These are phyloP conservation scores for Aspergillus flavus DNA, from an alignment of 2,329 filamentous ascomycete species.

Conservation along the genomic window DNA sequence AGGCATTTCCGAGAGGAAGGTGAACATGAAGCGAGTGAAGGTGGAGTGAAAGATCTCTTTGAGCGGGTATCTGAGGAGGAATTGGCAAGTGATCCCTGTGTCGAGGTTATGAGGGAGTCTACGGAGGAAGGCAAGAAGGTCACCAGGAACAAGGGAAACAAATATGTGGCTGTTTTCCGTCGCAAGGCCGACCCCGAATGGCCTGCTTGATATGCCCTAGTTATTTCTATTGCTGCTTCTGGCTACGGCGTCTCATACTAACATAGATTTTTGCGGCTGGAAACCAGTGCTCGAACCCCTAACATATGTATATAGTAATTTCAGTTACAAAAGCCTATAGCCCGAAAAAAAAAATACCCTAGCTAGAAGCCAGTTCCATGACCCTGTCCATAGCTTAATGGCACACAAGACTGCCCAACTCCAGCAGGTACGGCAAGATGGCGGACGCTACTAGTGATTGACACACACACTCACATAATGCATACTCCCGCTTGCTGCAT, in stretches of 20 bases:
- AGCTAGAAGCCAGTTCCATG: background rate
- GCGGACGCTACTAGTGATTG: background rate
- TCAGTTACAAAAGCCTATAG: background rate
- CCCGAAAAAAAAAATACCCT: background rate
- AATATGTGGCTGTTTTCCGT: slow-evolving; percentile 87
- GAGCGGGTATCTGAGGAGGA: slow-evolving; percentile 66
- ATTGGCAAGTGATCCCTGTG: slow-evolving; percentile 60
- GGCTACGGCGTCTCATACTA: background rate
- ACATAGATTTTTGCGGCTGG: background rate
- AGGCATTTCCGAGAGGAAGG: slow-evolving; percentile 81
- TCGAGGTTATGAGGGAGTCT: slow-evolving; percentile 68
- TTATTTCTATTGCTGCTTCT: background rate
- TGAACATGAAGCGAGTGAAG: slow-evolving; percentile 70
- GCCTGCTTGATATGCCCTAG: slow-evolving; percentile 36
- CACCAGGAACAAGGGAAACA: slow-evolving; percentile 81
- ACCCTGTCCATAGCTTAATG: background rate
- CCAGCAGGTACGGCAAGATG: background rate
- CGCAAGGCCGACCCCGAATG: slow-evolving; percentile 79
- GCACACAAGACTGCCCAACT: background rate
- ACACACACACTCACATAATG: background rate
- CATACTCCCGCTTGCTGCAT: slow-evolving; percentile 13
- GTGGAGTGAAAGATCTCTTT: slow-evolving; percentile 67
- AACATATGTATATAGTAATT: background rate
- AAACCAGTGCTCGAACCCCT: background rate
- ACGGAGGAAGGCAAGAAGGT: slow-evolving; percentile 99